Base-by-base conservation (phyloP, 805 yeast genomes). In the Nakazawaea populi region DNA sequence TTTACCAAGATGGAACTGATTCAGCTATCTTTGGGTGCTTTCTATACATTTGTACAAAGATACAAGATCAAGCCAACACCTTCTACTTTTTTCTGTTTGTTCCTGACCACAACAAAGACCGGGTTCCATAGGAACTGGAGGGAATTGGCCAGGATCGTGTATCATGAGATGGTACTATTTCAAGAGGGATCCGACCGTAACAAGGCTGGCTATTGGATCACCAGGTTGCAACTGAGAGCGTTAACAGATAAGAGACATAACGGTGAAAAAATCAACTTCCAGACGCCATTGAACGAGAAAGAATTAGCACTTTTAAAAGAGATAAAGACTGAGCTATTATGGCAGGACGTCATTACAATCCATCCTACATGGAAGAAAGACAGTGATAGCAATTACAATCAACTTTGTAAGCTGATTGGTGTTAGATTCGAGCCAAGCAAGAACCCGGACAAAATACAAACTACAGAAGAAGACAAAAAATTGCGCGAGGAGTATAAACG, bases 1-100 rank as follows among this genome's bases (percentile, higher is more conserved):
- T 66, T 72, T 46, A 60, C 71, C 1, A 54, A 60, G 3, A 48
- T 53, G 4, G 74, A 71, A 14, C 60, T 72, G 48, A 55, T 70
- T 2, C 76, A 73, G 55, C 50, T 72, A 38, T 57, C 67, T 0
- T 37, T 69, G 7, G 60, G 68, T 27, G 60, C 65, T 1, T 57
- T 67, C 32, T 67, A 70, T 45, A 64, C 68, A 2, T 69, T 69
- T 43, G 47, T 50, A 3, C 39, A 54, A 7, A 53, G 55, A 30
- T 65, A 58, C 40, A 50, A 56, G 9, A 55, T 72, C 4, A 46
- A 45, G 14, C 72, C 76, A 4, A 60, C 67, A 44, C 47, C 54
- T 7, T 62, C 61, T 1, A 58, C 65, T 1, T 72, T 70, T 44
- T 65, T 64, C 28, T 53, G 66, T 38, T 54, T 73, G 4, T 64